Evolutionary conservation across 2,329 filamentous ascomycete species (phyloP).

Genomic region (Gnomoniopsis smithogilvyi): DNA sequence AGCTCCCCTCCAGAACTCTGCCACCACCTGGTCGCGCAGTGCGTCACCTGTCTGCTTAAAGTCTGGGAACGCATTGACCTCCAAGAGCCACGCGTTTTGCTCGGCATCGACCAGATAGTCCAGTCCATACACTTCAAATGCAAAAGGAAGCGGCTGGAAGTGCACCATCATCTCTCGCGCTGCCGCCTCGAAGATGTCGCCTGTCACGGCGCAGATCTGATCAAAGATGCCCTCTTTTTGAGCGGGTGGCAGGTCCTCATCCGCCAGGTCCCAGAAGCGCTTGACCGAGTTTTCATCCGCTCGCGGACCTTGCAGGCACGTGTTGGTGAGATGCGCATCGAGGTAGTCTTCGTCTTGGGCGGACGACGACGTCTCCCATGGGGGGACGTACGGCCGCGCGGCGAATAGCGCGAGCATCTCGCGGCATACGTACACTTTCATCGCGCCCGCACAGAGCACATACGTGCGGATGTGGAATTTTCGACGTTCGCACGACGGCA

Average conservation of each 20-base stretch:
- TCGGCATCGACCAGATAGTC: conserved; percentile 78
- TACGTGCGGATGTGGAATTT: conserved; percentile 98
- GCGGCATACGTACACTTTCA: conserved; percentile 82
- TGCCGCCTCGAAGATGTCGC: conserved; percentile 81
- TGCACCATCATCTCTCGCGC: conserved; percentile 81
- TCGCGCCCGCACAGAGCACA: conserved; percentile 73
- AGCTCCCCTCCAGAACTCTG: conserved; percentile 72
- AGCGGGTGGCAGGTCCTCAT: conserved; percentile 16
- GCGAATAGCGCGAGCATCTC: conserved; percentile 95
- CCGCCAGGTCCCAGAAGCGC: conserved; percentile 67
- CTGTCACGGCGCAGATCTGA: conserved; percentile 72
- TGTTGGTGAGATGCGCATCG: conserved; percentile 85
- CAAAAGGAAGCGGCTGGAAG: conserved; percentile 85
- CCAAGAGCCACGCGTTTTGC: conserved; percentile 71
- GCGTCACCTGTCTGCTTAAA: conserved; percentile 86
- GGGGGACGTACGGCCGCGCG: conserved; percentile 66
- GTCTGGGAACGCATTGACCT: conserved; percentile 95
- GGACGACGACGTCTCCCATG: conserved; percentile 39
- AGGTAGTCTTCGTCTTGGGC: conserved; percentile 38
- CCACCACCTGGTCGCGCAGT: conserved; percentile 63
- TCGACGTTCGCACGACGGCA: conserved; percentile 58
- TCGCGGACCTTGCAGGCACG: conserved; percentile 71
- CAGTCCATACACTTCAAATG: conserved; percentile 88
- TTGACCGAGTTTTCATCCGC: conserved; percentile 58
- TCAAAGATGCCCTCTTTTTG: conserved; percentile 59